Evolutionary conservation across 768 basidiomycete genomes (phyloP).

Genomic region (Podaxis sp.): DNA sequence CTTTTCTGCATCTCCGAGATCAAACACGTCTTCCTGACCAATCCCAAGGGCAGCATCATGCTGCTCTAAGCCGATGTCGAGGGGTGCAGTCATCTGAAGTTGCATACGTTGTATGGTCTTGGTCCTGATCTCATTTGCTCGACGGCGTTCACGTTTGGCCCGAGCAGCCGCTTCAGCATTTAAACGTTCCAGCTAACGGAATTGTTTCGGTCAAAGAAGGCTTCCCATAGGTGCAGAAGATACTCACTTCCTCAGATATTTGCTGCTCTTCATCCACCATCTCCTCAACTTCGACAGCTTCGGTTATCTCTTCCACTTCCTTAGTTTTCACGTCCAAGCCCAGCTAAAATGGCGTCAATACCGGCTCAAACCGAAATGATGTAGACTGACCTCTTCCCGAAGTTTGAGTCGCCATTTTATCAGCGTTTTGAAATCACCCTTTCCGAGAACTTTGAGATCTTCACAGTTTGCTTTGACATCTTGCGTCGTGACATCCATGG

Average conservation of each 20-base stretch:
- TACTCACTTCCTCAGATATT: conserved; percentile 79
- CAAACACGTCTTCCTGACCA: conserved; percentile 87
- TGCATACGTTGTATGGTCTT: conserved; percentile 93
- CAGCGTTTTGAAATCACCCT: conserved; percentile 92
- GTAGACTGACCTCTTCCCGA: conserved; percentile 76
- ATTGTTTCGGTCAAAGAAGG: conserved; percentile 5
- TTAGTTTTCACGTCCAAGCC: conserved; percentile 82
- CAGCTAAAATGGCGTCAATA: conserved; percentile 37
- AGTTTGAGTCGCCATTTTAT: conserved; percentile 88
- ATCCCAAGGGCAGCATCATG: conserved; percentile 66
- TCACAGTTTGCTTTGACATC: conserved; percentile 82
- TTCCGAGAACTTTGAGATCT: conserved; percentile 95
- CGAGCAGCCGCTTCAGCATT: conserved; percentile 72
- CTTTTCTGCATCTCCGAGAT: conserved; percentile 61
- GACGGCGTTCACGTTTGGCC: conserved; percentile 74
- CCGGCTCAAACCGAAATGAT: neutral
- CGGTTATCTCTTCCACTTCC: conserved; percentile 69
- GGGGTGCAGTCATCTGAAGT: conserved; percentile 94
- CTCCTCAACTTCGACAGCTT: conserved; percentile 60
- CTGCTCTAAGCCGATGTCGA: conserved; percentile 91
- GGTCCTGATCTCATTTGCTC: conserved; percentile 83
- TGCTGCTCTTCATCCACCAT: conserved; percentile 84
- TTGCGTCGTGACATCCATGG: conserved; percentile 62
- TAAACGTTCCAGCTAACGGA: conserved; percentile 72
- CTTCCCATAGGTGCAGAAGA: neutral